Evolutionary conservation across 495 filamentous ascomycete species (phyloP).

Genomic region (Pseudoneurospora amorphoporcata): DNA sequence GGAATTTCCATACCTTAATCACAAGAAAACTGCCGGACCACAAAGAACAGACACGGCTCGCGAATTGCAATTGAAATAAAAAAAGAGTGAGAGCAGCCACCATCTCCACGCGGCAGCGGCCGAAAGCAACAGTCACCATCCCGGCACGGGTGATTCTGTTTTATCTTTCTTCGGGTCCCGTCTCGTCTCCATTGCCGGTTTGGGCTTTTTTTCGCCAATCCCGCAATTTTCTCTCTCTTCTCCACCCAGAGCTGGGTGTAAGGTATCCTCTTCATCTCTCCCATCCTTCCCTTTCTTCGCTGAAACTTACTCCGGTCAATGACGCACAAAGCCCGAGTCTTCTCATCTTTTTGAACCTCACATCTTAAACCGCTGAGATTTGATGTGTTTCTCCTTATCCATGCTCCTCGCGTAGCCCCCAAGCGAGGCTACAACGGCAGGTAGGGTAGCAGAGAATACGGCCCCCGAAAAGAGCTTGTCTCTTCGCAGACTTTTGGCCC

Average conservation of each 20-base stretch:
- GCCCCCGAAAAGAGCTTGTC: neutral
- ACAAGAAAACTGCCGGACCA: neutral
- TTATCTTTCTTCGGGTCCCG: neutral
- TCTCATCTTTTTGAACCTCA: neutral
- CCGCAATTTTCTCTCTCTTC: neutral
- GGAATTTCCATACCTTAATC: neutral
- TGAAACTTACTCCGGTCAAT: neutral
- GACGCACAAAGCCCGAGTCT: neutral
- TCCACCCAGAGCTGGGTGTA: neutral
- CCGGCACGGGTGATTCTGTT: neutral
- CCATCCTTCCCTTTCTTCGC: neutral
- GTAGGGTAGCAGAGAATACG: too few species aligned
- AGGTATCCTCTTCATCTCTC: neutral
- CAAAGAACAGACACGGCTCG: neutral
- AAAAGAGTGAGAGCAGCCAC: neutral
- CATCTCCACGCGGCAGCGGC: neutral
- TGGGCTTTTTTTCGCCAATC: neutral
- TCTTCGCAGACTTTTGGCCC: neutral
- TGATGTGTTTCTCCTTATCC: neutral
- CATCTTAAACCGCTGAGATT: neutral
- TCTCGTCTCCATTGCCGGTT: neutral
- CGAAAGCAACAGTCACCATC: neutral
- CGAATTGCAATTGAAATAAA: neutral
- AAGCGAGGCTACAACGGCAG: neutral
- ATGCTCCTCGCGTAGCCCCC: neutral